A percentile compares a stretch with the other conserved stretches of the same genome.
Evolutionary conservation across 2,329 filamentous ascomycete genomes (phyloP).

Genomic region (Zasmidium cellare): DNA sequence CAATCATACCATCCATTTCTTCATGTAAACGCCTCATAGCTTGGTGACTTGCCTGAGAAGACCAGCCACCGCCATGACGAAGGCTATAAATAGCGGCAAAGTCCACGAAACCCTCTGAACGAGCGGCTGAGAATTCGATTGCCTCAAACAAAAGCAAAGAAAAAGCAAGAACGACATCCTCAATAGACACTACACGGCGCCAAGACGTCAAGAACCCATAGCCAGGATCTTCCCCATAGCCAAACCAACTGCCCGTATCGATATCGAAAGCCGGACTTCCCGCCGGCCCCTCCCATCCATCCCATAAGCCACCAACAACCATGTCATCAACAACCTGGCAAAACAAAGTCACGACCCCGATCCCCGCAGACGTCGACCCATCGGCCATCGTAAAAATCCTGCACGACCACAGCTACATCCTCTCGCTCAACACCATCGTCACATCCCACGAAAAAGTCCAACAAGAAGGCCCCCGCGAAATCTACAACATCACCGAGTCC

Average conservation of each 20-base stretch:
- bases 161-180: neutral
- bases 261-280: neutral
- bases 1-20: neutral
- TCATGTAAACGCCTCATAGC: neutral
- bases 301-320: neutral
- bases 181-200: neutral
- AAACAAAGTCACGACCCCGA: conserved; percentile 9
- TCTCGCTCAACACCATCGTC: conserved; percentile 21
- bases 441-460: conserved; percentile 9
- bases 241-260: neutral
- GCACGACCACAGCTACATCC: conserved; percentile 21
- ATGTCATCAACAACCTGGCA: conserved; percentile 2
- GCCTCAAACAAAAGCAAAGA: neutral
- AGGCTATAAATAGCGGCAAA: neutral
- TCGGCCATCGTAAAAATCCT: conserved; percentile 13
- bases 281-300: no score
- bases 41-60: neutral
- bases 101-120: neutral
- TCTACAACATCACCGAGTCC: neutral
- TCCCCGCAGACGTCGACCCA: conserved; percentile 12
- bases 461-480: neutral
- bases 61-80: neutral
- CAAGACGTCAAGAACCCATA: neutral
- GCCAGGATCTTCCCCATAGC: neutral
- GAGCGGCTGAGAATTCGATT: neutral